These are phyloP conservation scores for Discostella stelligera DNA, from an alignment of 352 stramenopile species.

Conservation along the genomic window DNA sequence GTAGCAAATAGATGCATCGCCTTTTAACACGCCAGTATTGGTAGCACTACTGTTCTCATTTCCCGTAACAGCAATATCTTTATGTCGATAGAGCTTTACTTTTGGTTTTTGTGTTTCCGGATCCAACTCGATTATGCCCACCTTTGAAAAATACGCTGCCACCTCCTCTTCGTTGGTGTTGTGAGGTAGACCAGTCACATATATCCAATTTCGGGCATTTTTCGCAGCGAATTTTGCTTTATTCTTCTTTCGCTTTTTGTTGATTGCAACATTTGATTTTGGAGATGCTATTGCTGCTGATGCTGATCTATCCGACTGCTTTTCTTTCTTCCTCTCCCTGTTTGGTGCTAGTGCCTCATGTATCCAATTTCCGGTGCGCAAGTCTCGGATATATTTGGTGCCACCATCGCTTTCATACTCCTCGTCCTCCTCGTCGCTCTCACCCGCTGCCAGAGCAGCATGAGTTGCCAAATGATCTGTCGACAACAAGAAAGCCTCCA, in stretches of 20 bases:
- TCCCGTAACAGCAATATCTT: slow-evolving; percentile 51
- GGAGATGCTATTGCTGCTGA: slow-evolving; percentile 10
- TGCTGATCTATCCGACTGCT: slow-evolving; percentile 84
- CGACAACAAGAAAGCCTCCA: slow-evolving; percentile 45
- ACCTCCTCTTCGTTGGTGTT: slow-evolving; percentile 91
- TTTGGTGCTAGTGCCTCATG: slow-evolving; percentile 61
- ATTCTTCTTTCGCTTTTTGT: slow-evolving; percentile 64
- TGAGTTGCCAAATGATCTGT: slow-evolving; percentile 40
- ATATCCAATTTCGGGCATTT: slow-evolving; percentile 92
- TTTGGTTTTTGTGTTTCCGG: slow-evolving; percentile 89
- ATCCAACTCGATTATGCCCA: slow-evolving; percentile 92
- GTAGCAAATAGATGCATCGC: slow-evolving; percentile 94
- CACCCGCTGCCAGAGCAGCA: slow-evolving; percentile 6
- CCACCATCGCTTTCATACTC: slow-evolving; percentile 76
- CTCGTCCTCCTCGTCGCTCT: slow-evolving; percentile 46
- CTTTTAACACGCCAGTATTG: slow-evolving; percentile 86
- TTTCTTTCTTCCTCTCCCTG: slow-evolving; percentile 83
- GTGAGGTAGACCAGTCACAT: slow-evolving; percentile 92
- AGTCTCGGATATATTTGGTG: slow-evolving; percentile 73
- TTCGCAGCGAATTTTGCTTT: slow-evolving; percentile 81
- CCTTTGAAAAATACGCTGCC: slow-evolving; percentile 91
- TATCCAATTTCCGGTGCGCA: slow-evolving; percentile 62
- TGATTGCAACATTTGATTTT: not conserved
- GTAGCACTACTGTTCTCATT: slow-evolving; percentile 9
- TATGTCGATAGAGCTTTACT: slow-evolving; percentile 94